These are phyloP conservation scores for Syncephalastrum contaminatum DNA, from an alignment of 371 early-diverging fungal genomes.

Conservation along the genomic window DNA sequence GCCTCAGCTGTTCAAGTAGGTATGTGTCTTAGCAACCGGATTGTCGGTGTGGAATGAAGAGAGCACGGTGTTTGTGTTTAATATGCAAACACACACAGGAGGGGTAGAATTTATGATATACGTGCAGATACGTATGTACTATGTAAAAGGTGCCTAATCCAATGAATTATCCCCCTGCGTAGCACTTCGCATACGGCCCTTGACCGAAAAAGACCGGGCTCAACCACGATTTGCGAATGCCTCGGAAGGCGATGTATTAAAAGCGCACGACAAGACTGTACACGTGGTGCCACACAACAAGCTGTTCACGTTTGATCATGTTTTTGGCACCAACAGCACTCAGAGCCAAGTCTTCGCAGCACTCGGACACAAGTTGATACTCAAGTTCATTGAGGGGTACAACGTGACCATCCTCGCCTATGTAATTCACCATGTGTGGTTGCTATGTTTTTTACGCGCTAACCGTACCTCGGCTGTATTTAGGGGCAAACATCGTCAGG, in stretches of 20 bases:
- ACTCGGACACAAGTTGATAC: conserved; percentile 34
- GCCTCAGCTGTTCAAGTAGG: conserved; percentile 12
- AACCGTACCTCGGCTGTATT: not conserved
- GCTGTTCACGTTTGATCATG: conserved; percentile 48
- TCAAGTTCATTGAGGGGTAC: conserved; percentile 65
- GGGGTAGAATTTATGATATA: too few species aligned
- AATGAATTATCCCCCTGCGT: conserved; percentile 4
- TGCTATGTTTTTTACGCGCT: conserved; percentile 47
- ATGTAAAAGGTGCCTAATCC: too few species aligned
- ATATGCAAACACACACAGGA: too few species aligned
- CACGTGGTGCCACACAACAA: conserved; percentile 44
- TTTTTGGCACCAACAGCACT: conserved; percentile 37
- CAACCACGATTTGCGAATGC: conserved; percentile 44
- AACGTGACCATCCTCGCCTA: conserved; percentile 98
- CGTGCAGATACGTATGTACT: too few species aligned
- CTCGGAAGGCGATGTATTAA: conserved; percentile 30
- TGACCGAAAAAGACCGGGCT: conserved; percentile 44
- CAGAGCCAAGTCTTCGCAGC: conserved; percentile 42
- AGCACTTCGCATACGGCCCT: conserved; percentile 47
- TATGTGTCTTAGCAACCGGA: too few species aligned
- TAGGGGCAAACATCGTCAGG: conserved; percentile 92
- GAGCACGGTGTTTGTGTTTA: too few species aligned
- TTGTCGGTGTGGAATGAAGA: too few species aligned
- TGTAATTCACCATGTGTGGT: conserved; percentile 37
- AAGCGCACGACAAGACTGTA: conserved; percentile 38